These are phyloP conservation scores for Tetrapisispora taiwanensis DNA, from an alignment of 805 yeast species.

Conservation along the genomic window DNA sequence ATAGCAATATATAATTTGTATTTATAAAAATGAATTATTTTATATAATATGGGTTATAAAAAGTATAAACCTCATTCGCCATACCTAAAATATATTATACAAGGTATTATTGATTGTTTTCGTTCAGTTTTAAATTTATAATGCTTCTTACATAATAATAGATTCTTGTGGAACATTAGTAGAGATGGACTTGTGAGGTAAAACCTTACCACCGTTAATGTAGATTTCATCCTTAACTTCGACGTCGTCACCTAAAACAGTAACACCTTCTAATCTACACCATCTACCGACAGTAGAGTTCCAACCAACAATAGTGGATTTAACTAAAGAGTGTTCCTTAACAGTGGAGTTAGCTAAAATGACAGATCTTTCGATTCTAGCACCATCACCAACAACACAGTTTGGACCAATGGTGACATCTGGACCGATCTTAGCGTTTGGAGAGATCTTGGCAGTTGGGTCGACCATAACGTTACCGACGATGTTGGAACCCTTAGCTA, in stretches of 20 bases:
- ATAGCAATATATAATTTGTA: not conserved
- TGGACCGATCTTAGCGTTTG: constrained; percentile 94
- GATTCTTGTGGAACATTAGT: constrained; percentile 95
- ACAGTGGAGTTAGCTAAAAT: constrained; percentile 82
- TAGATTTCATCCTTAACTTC: constrained; percentile 96
- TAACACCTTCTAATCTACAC: constrained; percentile 97
- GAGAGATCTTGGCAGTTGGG: constrained; percentile 88
- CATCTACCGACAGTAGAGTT: constrained; percentile 95
- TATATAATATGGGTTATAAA: no score
- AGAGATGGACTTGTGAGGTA: constrained; percentile 96
- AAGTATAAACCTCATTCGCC: no score
- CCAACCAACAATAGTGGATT: constrained; percentile 98
- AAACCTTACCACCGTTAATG: constrained; percentile 98
- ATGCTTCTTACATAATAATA: constrained; percentile 73
- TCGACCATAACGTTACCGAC: constrained; percentile 89
- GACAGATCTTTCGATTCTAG: constrained; percentile 92
- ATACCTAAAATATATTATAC: no score
- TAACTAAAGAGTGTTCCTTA: constrained; percentile 96
- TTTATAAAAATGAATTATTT: no score
- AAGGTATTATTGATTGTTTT: not conserved
- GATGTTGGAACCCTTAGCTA: constrained; percentile 62
- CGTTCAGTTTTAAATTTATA: not conserved
- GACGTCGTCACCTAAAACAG: constrained; percentile 98
- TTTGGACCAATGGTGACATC: constrained; percentile 96
- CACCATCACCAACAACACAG: constrained; percentile 94